Evolutionary conservation across 805 yeast species (phyloP), one percentile per base, ranked within the genome.

Genomic region (Starmerella kuoi): DNA sequence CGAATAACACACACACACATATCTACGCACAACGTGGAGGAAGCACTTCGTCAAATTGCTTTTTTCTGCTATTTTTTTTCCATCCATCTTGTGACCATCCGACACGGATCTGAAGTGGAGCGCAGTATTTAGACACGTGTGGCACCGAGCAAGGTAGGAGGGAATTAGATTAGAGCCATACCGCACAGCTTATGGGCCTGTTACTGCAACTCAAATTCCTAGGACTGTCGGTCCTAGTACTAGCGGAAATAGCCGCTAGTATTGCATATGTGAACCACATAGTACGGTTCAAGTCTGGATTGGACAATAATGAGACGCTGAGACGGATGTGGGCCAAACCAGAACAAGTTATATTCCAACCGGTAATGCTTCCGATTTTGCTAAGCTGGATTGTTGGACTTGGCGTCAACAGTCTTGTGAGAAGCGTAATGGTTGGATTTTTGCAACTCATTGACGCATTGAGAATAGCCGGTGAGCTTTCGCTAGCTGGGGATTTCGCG

Each of bases 251-350:
- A n/a, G 58, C 55, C 1, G 41, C 42, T 18, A 33, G 38, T 17
- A 51, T 54, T 8, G 49, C 52, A 23, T 40, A 44, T 23, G 53
- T 49, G 25, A 52, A 54, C 44, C 42, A 48, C 27, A 36, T 53
- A 4, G 57, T 54, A 15, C 46, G 55, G 14, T 50, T 50, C 45
- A 38, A 43, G 28, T 41, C 49, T n/a, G 58, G 58, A 21, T 42
- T 54, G 25, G 47, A 52, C 33, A 39, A 32, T 42, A 54, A 50
- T 27, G 56, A 52, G 18, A 45, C 46, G 14, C 44, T 54, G 39
- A 40, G 58, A 21, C 46, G 57, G 12, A 35, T 50, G 48, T 54
- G 58, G 58, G 44, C 58, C 17, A 48, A 50, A 24, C 41, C 55
- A 21, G 52, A 50, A 22, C 48, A 42, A 25, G 44, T 50, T 24